A percentile compares a stretch with the other conserved stretches of the same genome.
These are phyloP conservation scores for Clausena lansium DNA, from an alignment of 345 rosid species.

Conservation along the genomic window DNA sequence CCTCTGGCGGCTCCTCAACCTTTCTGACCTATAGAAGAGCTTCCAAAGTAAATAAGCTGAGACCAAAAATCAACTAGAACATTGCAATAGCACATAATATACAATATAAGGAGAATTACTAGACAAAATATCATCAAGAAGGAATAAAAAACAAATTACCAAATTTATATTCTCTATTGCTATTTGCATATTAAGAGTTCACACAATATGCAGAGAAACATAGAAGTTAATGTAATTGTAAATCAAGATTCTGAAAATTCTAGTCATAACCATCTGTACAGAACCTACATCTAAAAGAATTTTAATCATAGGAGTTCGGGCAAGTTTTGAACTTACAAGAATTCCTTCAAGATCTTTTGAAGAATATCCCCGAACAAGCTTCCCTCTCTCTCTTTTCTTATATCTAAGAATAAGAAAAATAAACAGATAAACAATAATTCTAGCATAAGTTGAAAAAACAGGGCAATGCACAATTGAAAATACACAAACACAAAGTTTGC, in stretches of 20 bases:
- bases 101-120: background rate
- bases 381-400: constrained; percentile 82
- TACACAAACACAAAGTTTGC: background rate
- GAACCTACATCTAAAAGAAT: background rate
- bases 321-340: constrained; percentile 52
- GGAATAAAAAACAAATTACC: background rate
- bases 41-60: constrained; percentile 10
- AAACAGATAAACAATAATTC: background rate
- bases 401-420: constrained; percentile 39
- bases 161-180: background rate
- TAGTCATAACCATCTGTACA: background rate
- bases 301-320: background rate
- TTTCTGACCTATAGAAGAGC: constrained; percentile 58
- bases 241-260: background rate
- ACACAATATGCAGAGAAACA: background rate
- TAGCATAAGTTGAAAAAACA: background rate
- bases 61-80: background rate
- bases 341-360: constrained; percentile 90
- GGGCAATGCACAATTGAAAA: background rate
- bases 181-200: background rate
- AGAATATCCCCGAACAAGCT: constrained; percentile 78
- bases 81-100: background rate
- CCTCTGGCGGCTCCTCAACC: constrained; percentile 48
- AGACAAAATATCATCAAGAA: background rate
- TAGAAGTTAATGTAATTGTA: background rate